Evolutionary conservation across 768 basidiomycete genomes (phyloP).

Genomic region (Porphyrellus cyaneotinctus): DNA sequence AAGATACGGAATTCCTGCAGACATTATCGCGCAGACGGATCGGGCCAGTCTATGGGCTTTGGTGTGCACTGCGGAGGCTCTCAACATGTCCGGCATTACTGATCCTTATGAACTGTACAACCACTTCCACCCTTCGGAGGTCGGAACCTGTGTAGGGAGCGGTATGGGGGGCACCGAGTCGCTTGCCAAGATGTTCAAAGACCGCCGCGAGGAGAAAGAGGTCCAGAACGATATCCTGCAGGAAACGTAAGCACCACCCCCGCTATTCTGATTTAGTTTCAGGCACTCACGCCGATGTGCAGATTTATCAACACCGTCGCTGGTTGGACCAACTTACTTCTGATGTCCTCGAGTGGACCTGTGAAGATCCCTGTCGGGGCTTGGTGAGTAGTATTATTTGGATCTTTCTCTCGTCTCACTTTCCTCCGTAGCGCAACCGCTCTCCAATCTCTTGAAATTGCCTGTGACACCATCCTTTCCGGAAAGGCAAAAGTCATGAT

Average conservation of each 20-base stretch:
- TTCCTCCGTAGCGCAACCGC: slow-evolving; percentile 73
- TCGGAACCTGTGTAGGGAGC: slow-evolving; percentile 90
- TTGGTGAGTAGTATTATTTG: slow-evolving; percentile 53
- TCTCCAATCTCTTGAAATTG: slow-evolving; percentile 96
- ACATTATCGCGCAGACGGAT: slow-evolving; percentile 93
- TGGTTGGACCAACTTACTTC: slow-evolving; percentile 93
- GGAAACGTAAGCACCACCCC: slow-evolving; percentile 70
- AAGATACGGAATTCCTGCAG: slow-evolving; percentile 94
- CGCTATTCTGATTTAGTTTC: not conserved
- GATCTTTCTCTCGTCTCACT: not conserved
- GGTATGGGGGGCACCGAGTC: slow-evolving; percentile 97
- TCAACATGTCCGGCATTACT: slow-evolving; percentile 94
- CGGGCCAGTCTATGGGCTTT: slow-evolving; percentile 93
- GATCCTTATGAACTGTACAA: slow-evolving; percentile 98
- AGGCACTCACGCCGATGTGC: slow-evolving; percentile 6
- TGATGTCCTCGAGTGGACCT: slow-evolving; percentile 94
- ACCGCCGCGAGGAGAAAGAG: slow-evolving; percentile 95
- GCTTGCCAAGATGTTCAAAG: slow-evolving; percentile 96
- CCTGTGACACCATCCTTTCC: slow-evolving; percentile 89
- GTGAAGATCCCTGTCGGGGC: slow-evolving; percentile 99
- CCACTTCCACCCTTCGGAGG: slow-evolving; percentile 93
- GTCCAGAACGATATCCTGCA: slow-evolving; percentile 98
- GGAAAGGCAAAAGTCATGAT: slow-evolving; percentile 99
- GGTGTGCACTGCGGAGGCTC: slow-evolving; percentile 89
- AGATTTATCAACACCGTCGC: slow-evolving; percentile 99